Conservation (phyloP, 345 rosid species). For the Acer saccharum region DNA sequence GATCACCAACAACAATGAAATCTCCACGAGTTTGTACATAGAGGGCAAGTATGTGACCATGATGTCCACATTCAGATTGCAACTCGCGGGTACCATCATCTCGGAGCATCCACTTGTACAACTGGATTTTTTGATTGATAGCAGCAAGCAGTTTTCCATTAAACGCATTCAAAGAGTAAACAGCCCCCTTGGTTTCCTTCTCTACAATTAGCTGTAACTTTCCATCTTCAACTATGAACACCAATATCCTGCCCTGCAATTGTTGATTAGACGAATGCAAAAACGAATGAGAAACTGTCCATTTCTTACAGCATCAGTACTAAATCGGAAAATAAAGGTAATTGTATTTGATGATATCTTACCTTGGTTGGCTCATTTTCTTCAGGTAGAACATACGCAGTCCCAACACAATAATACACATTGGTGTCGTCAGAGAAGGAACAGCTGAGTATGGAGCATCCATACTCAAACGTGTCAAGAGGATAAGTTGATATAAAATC, state of each 20-base stretch:
- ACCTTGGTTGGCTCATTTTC: conserved; percentile 93
- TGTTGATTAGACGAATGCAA: background rate
- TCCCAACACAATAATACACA: conserved; percentile 91
- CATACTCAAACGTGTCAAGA: conserved; percentile 82
- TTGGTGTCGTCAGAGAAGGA: conserved; percentile 76
- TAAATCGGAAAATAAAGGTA: background rate
- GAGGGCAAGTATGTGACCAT: conserved; percentile 88
- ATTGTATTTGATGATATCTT: conserved; percentile 6
- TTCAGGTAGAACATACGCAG: conserved; percentile 90
- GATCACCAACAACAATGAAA: conserved; percentile 92
- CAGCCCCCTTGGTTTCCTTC: conserved; percentile 95
- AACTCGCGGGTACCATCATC: conserved; percentile 87
- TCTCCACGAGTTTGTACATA: conserved; percentile 94
- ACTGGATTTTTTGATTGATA: conserved; percentile 87
- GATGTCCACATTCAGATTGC: conserved; percentile 92
- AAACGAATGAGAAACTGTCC: background rate
- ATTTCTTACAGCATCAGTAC: background rate
- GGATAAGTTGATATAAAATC: conserved; percentile 77
- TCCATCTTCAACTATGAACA: conserved; percentile 84
- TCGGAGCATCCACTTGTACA: conserved; percentile 91
- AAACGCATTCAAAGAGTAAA: conserved; percentile 81
- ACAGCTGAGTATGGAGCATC: conserved; percentile 94
- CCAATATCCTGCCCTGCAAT: conserved; percentile 83
- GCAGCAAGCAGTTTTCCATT: conserved; percentile 94
- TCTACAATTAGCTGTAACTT: conserved; percentile 83